Conservation (phyloP, 179 eudicot species). For the Silene vulgaris region DNA sequence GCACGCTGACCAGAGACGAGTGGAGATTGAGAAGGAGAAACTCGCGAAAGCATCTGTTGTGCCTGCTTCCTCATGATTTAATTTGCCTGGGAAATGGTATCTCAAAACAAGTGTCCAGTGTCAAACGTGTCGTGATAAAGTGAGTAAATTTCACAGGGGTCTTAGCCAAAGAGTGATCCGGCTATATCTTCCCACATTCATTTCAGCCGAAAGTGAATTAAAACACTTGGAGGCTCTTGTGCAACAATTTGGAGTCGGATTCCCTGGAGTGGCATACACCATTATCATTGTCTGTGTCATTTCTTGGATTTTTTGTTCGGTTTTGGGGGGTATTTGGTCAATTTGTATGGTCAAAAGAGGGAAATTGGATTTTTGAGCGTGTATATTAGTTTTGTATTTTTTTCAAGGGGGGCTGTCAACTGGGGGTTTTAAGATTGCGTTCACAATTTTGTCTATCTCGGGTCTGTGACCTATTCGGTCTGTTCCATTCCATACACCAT, state of each 20-base stretch:
- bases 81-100: background rate
- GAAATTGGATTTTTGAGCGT: conserved; percentile 9
- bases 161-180: background rate
- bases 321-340: conserved; percentile 2
- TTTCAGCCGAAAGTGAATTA: background rate
- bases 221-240: conserved; percentile 8
- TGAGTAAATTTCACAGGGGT: conserved; percentile 1
- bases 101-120: conserved; percentile 15
- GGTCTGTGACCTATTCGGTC: background rate
- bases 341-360: conserved; percentile 5
- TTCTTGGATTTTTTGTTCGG: background rate
- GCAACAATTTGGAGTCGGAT: conserved; percentile 6
- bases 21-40: conserved; percentile 78
- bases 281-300: conserved; percentile 3
- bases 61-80: conserved; percentile 24
- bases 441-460: conserved; percentile 21
- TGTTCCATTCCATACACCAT: conserved; percentile 14
- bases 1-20: conserved; percentile 87
- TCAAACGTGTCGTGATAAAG: conserved; percentile 7
- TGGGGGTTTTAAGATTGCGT: conserved; percentile 21
- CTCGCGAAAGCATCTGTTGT: conserved; percentile 60
- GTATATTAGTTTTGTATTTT: background rate
- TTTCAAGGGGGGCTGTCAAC: background rate
- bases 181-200: background rate
- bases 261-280: conserved; percentile 5